Base-by-base conservation (phyloP, 176 grass and related monocot genomes). In the sorghum (Sorghum bicolor) region DNA sequence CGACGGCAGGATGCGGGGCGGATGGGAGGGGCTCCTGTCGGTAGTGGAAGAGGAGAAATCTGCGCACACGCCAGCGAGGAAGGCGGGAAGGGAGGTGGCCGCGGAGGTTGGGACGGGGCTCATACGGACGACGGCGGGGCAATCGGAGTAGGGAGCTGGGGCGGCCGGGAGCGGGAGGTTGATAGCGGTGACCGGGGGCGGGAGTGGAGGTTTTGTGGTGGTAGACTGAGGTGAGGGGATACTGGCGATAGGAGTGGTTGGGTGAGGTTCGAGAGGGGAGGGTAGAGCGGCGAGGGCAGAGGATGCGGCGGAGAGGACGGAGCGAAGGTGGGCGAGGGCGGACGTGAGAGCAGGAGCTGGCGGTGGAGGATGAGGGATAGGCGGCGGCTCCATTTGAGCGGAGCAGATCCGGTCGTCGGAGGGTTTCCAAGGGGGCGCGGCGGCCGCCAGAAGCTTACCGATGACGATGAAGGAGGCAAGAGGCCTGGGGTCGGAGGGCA, bases 41-140 rank as follows among this genome's bases (percentile, higher is more conserved):
- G 58, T 31, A 10, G 66, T 37, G 32, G 69, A 34, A 34, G 33
- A 70, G 36, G 48, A 62, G 74, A 87, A 93, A 83, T 87, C 85
- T 10, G 87, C 89, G 80, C 93, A 93, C 77, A 94, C 89, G 10
- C 20, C 64, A 24, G 88, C 87, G 34, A 98, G 71, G 84, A 92
- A 92, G 22, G 89, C 83, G 14, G 96, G 89, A 47, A 98, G 76
- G 10, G 82, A 66, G n/a, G 83, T 87, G 14, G 77, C 79, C 15
- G 64, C 31, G 1, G 75, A 66, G 39, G 34, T 57, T 2, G 67
- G 80, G 14, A 70, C 32, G 22, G 89, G 43, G 14, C 77, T 40
- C 48, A 12, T 4, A 66, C 36, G 26, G 57, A 98, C 91, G 57
- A 93, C 93, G 39, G 84, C 92, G 52, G 91, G 96, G 84, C 96